phyloP scores from a whole-genome alignment of 352 stramenopile genomes.

The Phytophthora sojae region DNA sequence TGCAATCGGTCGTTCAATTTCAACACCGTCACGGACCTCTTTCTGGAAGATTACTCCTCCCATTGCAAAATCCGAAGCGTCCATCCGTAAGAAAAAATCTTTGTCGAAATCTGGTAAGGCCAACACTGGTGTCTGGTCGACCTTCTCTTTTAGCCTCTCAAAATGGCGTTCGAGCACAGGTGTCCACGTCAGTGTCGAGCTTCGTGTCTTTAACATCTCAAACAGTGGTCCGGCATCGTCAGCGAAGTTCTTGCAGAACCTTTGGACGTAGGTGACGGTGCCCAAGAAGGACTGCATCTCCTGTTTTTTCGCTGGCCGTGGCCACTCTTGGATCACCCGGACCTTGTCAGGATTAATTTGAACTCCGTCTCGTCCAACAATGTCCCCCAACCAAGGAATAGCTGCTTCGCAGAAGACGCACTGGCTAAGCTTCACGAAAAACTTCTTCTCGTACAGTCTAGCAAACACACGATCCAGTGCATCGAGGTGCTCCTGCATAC shows the following conservation, averaged over 20 bases:
- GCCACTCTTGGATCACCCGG: not conserved
- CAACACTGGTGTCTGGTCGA: no score
- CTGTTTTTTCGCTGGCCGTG: not conserved
- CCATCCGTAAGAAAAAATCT: no score
- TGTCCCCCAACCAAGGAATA: constrained; percentile 1
- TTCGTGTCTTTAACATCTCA: no score
- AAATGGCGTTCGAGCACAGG: no score
- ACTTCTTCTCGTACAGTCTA: constrained; percentile 9
- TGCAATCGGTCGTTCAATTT: not conserved
- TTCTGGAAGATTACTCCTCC: no score
- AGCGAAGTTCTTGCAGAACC: not conserved
- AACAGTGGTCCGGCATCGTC: no score
- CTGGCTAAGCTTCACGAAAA: constrained; percentile 11
- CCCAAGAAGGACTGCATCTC: not conserved
- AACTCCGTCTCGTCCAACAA: not conserved
- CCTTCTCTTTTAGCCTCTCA: no score
- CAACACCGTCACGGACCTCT: not conserved
- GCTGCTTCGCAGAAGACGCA: constrained; percentile 6
- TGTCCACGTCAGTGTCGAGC: no score
- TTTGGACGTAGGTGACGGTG: not conserved
- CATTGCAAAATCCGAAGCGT: no score
- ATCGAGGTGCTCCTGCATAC: constrained; percentile 1
- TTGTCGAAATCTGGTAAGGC: no score
- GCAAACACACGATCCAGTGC: constrained; percentile 10
- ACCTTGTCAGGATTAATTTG: not conserved